A percentile compares a stretch with the other conserved stretches of the same genome.
phyloP scores from a whole-genome alignment of 768 basidiomycete genomes.

The Pleurotus salmoneostramineus region DNA sequence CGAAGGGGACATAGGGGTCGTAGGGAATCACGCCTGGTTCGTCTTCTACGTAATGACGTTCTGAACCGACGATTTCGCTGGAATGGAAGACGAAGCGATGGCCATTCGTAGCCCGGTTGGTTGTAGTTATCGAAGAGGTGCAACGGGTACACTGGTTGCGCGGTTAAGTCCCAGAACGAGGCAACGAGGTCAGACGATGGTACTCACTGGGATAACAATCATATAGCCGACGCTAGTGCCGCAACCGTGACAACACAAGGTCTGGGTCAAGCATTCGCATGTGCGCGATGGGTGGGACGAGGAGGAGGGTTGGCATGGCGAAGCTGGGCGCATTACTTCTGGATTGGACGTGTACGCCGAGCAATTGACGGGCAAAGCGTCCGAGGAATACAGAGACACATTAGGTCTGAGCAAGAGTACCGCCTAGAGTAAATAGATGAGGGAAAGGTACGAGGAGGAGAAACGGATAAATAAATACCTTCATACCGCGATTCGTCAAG shows the following conservation, averaged over 20 bases:
- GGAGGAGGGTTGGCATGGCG: constrained; percentile 30
- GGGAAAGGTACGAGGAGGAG: constrained; percentile 3
- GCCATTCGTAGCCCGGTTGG: constrained; percentile 74
- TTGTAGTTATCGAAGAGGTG: constrained; percentile 62
- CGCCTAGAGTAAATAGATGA: constrained; percentile 42
- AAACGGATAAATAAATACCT: constrained; percentile 34
- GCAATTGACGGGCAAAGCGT: constrained; percentile 75
- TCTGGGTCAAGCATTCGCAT: constrained; percentile 84
- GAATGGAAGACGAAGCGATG: constrained; percentile 89
- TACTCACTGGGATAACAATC: constrained; percentile 63
- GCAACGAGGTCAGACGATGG: background rate
- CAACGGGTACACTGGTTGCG: constrained; percentile 57
- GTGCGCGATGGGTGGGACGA: constrained; percentile 42
- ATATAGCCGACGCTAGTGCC: constrained; percentile 74
- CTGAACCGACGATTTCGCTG: constrained; percentile 55
- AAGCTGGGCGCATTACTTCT: constrained; percentile 30
- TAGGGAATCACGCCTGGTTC: constrained; percentile 60
- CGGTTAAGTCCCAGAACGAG: constrained; percentile 3
- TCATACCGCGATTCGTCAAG: constrained; percentile 84
- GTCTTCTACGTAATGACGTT: constrained; percentile 58
- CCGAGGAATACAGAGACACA: constrained; percentile 80
- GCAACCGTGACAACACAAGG: constrained; percentile 77
- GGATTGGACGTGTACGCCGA: constrained; percentile 56
- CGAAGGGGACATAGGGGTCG: constrained; percentile 21
- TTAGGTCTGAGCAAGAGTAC: constrained; percentile 79